These are phyloP conservation scores for Sugiyamaella floridensis DNA, from an alignment of 805 yeast genomes.

Conservation along the genomic window DNA sequence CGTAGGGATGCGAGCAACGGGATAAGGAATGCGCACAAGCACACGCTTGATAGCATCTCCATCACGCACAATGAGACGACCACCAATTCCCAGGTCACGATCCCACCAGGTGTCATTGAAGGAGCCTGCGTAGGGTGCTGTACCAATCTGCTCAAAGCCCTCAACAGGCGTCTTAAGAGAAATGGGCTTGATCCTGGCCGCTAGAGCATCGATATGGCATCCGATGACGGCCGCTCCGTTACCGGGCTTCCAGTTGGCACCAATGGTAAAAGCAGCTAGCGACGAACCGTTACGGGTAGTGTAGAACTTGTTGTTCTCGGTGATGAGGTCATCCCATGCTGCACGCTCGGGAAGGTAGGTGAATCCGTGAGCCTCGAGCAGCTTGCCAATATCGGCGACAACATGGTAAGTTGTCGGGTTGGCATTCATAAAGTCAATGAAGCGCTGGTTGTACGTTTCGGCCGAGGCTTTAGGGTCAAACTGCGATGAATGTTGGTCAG, in stretches of 20 bases:
- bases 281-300: conserved; percentile 64
- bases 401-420: conserved; percentile 76
- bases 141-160: conserved; percentile 69
- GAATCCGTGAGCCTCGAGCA: conserved; percentile 56
- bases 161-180: conserved; percentile 54
- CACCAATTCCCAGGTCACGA: conserved; percentile 76
- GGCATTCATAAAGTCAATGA: conserved; percentile 62
- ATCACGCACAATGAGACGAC: conserved; percentile 52
- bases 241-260: conserved; percentile 56
- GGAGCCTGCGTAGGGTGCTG: conserved; percentile 75
- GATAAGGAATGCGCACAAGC: conserved; percentile 28
- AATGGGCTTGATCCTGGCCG: conserved; percentile 61
- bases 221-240: conserved; percentile 56
- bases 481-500: conserved; percentile 1
- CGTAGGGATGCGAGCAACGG: conserved; percentile 67
- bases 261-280: conserved; percentile 64
- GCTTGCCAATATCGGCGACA: conserved; percentile 42
- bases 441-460: conserved; percentile 33
- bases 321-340: conserved; percentile 40
- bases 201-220: conserved; percentile 62
- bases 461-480: conserved; percentile 9
- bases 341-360: conserved; percentile 56
- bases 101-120: conserved; percentile 65
- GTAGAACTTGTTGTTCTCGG: conserved; percentile 50
- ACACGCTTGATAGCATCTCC: conserved; percentile 25